Percentiles rank a stretch among this genome's conserved stretches.
Conservation (phyloP, 352 stramenopile species). For the Pythium periplocum region DNA sequence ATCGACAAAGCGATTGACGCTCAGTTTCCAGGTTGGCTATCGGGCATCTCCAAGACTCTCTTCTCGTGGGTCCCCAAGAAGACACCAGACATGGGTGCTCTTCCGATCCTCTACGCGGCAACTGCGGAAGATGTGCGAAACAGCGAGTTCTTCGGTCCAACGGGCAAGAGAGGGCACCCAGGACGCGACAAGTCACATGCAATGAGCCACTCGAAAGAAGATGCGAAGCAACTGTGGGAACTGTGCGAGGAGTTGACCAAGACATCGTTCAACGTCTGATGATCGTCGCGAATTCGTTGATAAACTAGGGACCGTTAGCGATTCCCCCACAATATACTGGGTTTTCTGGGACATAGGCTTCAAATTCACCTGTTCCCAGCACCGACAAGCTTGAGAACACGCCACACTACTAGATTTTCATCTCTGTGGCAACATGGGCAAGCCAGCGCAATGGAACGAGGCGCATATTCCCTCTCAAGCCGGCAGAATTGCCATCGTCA, state of each 20-base stretch:
- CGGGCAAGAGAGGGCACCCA: constrained; percentile 25
- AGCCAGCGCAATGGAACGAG: constrained; percentile 10
- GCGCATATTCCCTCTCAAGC: constrained; percentile 26
- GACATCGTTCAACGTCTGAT: constrained; percentile 8
- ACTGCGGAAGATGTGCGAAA: constrained; percentile 8
- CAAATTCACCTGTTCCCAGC: too few relatives aligned
- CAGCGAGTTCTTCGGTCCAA: constrained; percentile 20
- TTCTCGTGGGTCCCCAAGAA: constrained; percentile 8
- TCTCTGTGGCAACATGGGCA: too few relatives aligned
- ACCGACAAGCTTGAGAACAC: too few relatives aligned
- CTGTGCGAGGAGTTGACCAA: constrained; percentile 15
- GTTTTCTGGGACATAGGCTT: too few relatives aligned
- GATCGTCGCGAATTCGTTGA: too few relatives aligned
- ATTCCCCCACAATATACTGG: too few relatives aligned
- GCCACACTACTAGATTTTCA: too few relatives aligned
- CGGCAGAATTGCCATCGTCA: constrained; percentile 75
- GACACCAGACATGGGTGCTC: constrained; percentile 3
- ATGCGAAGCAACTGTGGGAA: constrained; percentile 15
- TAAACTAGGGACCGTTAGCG: too few relatives aligned
- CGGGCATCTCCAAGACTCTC: background rate
- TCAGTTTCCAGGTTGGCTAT: background rate
- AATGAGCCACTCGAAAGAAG: constrained; percentile 8
- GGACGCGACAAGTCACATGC: background rate
- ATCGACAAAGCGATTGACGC: constrained; percentile 9
- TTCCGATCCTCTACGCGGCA: constrained; percentile 15